Percentiles rank a stretch among this genome's conserved stretches.
These are phyloP conservation scores for Aspergillus clavatus DNA, from an alignment of 2,329 filamentous ascomycete genomes.

Conservation along the genomic window DNA sequence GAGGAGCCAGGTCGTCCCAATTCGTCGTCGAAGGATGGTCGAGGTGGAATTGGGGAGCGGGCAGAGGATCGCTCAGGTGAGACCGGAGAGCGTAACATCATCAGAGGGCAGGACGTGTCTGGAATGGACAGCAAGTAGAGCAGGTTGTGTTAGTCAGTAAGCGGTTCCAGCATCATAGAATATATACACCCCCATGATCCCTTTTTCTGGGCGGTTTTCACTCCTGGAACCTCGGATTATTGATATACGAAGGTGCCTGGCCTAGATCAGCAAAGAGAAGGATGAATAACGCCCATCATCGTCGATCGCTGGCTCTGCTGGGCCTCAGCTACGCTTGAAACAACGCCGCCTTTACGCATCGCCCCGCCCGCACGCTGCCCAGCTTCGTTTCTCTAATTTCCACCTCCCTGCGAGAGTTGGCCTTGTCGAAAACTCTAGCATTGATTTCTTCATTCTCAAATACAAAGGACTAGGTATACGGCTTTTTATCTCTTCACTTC, in stretches of 20 bases:
- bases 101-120: neutral
- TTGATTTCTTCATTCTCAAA: too few species aligned
- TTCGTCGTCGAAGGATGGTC: constrained; percentile 29
- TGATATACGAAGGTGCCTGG: neutral
- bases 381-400: constrained; percentile 2
- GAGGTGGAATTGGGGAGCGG: constrained; percentile 13
- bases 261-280: neutral
- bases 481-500: neutral
- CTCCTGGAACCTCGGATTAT: neutral
- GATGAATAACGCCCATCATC: neutral
- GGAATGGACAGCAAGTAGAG: constrained; percentile 4
- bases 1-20: constrained; percentile 39
- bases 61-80: constrained; percentile 20
- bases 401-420: neutral
- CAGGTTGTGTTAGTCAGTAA: constrained; percentile 2
- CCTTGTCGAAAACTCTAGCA: too few species aligned
- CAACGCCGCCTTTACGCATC: neutral
- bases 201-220: neutral
- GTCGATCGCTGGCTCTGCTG: neutral
- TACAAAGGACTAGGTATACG: too few species aligned
- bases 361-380: constrained; percentile 3
- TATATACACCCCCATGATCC: neutral
- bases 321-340: neutral
- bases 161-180: neutral
- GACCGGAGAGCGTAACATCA: constrained; percentile 20